Conservation (phyloP, 805 yeast genomes). For the Saccharomycopsis synnaedendra region DNA sequence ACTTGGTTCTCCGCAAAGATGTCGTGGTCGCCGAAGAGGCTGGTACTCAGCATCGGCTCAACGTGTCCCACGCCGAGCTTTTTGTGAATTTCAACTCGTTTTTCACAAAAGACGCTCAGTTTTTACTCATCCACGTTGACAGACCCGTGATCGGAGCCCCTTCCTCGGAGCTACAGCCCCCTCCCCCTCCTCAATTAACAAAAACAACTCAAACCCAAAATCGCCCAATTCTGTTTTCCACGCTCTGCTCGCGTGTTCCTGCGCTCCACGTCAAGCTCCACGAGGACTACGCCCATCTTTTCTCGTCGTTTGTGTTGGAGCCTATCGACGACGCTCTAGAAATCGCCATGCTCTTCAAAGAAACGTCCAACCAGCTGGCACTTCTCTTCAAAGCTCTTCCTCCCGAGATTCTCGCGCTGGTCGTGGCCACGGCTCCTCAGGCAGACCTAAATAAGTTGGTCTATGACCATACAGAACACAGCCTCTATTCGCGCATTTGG, state of each 20-base stretch:
- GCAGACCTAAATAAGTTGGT: slow-evolving; percentile 42
- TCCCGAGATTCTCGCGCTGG: slow-evolving; percentile 19
- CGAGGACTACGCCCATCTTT: slow-evolving; percentile 27
- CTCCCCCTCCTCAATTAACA: neutral
- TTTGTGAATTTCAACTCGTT: slow-evolving; percentile 47
- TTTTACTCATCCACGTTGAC: slow-evolving; percentile 48
- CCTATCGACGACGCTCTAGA: slow-evolving; percentile 21
- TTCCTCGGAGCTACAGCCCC: slow-evolving; percentile 15
- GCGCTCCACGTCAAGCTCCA: slow-evolving; percentile 27
- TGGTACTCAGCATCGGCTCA: slow-evolving; percentile 18
- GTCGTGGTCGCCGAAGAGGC: neutral
- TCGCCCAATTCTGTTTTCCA: too few species aligned
- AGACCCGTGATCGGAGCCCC: slow-evolving; percentile 39
- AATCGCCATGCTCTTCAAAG: slow-evolving; percentile 19
- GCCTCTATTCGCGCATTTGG: slow-evolving; percentile 63
- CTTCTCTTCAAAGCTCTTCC: slow-evolving; percentile 21
- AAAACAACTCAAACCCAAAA: too few species aligned
- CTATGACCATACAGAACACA: slow-evolving; percentile 61
- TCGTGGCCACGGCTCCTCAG: slow-evolving; percentile 23
- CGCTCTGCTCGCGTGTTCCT: slow-evolving; percentile 15
- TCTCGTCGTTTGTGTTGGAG: slow-evolving; percentile 28
- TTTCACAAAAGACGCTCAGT: slow-evolving; percentile 42
- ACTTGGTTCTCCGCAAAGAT: slow-evolving; percentile 8
- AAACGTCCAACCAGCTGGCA: slow-evolving; percentile 21
- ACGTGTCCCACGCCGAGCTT: slow-evolving; percentile 34